Evolutionary conservation across 345 rosid genomes (phyloP).

Genomic region (Dimocarpus longan): DNA sequence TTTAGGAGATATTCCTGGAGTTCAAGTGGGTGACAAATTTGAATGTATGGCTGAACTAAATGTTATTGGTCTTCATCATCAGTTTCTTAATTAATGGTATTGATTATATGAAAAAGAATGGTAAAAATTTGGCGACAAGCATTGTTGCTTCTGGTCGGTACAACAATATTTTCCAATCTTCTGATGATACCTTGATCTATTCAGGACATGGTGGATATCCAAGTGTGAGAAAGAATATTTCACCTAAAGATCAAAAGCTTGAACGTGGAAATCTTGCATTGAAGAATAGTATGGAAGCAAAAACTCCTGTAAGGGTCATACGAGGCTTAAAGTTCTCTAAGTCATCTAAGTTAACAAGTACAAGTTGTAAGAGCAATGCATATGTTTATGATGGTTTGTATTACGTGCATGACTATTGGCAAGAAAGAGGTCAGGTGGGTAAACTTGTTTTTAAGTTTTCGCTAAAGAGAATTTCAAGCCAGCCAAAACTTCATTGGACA

Average conservation of each 20-base stretch:
- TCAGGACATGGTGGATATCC: conserved; percentile 48
- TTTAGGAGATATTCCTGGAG: conserved; percentile 29
- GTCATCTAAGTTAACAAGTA: neutral
- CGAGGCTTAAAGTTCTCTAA: neutral
- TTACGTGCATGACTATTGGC: conserved; percentile 18
- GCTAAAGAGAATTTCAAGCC: conserved; percentile 23
- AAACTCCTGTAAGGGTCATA: conserved; percentile 31
- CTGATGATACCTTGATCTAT: conserved; percentile 30
- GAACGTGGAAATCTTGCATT: conserved; percentile 44
- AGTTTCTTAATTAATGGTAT: conserved; percentile 22
- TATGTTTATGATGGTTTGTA: conserved; percentile 42
- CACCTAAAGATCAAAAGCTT: conserved; percentile 33
- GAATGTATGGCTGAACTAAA: conserved; percentile 26
- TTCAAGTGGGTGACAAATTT: conserved; percentile 36
- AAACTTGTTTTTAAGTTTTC: conserved; percentile 31
- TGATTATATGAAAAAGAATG: conserved; percentile 30
- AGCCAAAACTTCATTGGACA: neutral
- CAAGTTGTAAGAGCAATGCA: neutral
- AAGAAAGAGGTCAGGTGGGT: conserved; percentile 24
- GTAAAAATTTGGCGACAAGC: conserved; percentile 27
- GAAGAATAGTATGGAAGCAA: conserved; percentile 29
- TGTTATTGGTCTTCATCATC: conserved; percentile 39
- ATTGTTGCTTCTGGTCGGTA: conserved; percentile 33
- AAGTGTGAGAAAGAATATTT: neutral
- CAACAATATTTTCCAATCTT: conserved; percentile 6